Conservation (phyloP, 108 stramenopile genomes). For the Pseudonitzschia pungens region DNA sequence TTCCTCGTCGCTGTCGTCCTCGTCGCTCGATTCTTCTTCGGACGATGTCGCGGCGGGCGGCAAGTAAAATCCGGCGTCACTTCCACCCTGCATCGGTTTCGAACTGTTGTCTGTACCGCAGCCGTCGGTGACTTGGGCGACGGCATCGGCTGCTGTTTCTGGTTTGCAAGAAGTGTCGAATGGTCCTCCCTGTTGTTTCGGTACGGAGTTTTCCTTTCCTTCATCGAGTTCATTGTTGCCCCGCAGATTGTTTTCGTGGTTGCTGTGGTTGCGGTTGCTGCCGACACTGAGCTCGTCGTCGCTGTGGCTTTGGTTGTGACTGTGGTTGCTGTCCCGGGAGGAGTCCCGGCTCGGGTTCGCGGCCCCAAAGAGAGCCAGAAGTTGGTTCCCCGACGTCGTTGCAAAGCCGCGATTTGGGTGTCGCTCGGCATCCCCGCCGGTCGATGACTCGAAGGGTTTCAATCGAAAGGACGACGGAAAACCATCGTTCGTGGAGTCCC, state of each 20-base stretch:
- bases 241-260: not conserved
- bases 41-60: conserved; percentile 11
- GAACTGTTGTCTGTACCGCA: not conserved
- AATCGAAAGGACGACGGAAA: conserved; percentile 1
- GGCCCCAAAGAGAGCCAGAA: conserved; percentile 31
- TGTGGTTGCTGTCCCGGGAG: not conserved
- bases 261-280: not conserved
- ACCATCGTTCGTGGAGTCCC: not conserved
- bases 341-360: not conserved
- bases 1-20: not conserved
- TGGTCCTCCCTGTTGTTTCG: not conserved
- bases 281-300: conserved; percentile 1
- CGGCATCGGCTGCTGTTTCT: not conserved
- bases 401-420: not conserved
- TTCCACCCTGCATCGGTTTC: not conserved
- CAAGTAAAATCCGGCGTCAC: conserved; percentile 4
- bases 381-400: not conserved
- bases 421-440: not conserved
- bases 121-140: not conserved
- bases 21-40: conserved; percentile 10
- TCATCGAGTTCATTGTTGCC: not conserved
- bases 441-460: not conserved
- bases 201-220: conserved; percentile 8
- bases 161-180: too few relatives aligned
- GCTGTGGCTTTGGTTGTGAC: not conserved